These are phyloP conservation scores for Barnettozyma sucrosica DNA, from an alignment of 805 yeast species.

Conservation along the genomic window DNA sequence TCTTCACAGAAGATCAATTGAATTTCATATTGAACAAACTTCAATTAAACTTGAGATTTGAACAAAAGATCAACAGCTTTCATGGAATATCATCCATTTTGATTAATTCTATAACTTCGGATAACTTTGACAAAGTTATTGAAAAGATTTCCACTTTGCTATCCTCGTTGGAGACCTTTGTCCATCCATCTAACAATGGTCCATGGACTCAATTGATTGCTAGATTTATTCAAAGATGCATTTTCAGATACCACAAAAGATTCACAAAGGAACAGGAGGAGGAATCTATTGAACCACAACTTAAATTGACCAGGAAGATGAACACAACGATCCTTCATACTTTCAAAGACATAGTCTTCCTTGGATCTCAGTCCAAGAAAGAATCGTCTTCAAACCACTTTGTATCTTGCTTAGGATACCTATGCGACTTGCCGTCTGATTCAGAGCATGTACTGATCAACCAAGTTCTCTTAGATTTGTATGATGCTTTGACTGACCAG, in stretches of 20 bases:
- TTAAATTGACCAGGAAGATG: constrained; percentile 28
- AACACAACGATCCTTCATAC: constrained; percentile 31
- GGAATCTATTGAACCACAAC: constrained; percentile 4
- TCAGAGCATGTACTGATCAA: constrained; percentile 40
- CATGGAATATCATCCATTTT: constrained; percentile 46
- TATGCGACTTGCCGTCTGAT: constrained; percentile 52
- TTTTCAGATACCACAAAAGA: constrained; percentile 56
- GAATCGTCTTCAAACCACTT: constrained; percentile 49
- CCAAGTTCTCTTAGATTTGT: constrained; percentile 59
- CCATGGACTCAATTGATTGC: constrained; percentile 76
- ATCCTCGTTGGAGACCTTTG: constrained; percentile 72
- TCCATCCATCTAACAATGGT: constrained; percentile 91
- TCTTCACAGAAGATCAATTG: constrained; percentile 59
- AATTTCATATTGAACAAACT: constrained; percentile 53
- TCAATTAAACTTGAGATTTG: constrained; percentile 32
- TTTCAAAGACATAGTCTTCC: constrained; percentile 47
- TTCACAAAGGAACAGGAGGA: constrained; percentile 35
- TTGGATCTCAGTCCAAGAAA: constrained; percentile 78
- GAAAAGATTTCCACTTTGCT: constrained; percentile 48
- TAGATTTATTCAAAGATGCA: constrained; percentile 54
- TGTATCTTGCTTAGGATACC: constrained; percentile 51
- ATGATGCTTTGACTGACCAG: constrained; percentile 59
- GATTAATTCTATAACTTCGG: constrained; percentile 57
- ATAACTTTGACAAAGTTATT: constrained; percentile 39
- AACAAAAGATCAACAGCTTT: constrained; percentile 28